These are phyloP conservation scores for Saussurea involucrata DNA, from an alignment of 129 eudicot species.

Conservation along the genomic window DNA sequence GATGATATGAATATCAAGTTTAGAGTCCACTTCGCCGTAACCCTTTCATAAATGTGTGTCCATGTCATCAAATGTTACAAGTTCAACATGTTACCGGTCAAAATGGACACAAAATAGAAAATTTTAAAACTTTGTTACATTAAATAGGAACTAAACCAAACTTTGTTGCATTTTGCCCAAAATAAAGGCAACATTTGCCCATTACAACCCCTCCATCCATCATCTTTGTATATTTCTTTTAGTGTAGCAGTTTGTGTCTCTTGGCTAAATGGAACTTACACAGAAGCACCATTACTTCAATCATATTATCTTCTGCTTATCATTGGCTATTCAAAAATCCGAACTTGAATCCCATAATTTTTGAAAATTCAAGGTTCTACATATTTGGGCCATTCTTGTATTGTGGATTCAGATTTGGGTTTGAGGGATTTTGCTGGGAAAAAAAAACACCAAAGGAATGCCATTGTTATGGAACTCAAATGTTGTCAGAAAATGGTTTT, in stretches of 20 bases:
- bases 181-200: not conserved
- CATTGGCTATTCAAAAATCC: too few species aligned
- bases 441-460: not conserved
- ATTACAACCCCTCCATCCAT: too few species aligned
- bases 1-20: too few species aligned
- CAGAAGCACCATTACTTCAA: too few species aligned
- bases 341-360: not conserved
- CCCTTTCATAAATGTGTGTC: not conserved
- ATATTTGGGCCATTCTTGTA: not conserved
- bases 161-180: too few species aligned
- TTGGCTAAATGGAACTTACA: too few species aligned
- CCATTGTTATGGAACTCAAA: not conserved
- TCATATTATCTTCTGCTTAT: too few species aligned
- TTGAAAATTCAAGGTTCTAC: not conserved
- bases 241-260: too few species aligned
- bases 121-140: not conserved
- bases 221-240: too few species aligned
- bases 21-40: too few species aligned
- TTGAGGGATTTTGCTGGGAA: not conserved
- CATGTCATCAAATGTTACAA: not conserved
- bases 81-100: not conserved
- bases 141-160: not conserved
- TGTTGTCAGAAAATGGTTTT: not conserved
- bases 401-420: not conserved
- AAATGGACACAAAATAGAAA: not conserved